Percentiles rank a stretch among this genome's conserved stretches.
Evolutionary conservation across 1,284 basidiomycete species (phyloP).

Genomic region (Pyrrhoderma lamaoense): DNA sequence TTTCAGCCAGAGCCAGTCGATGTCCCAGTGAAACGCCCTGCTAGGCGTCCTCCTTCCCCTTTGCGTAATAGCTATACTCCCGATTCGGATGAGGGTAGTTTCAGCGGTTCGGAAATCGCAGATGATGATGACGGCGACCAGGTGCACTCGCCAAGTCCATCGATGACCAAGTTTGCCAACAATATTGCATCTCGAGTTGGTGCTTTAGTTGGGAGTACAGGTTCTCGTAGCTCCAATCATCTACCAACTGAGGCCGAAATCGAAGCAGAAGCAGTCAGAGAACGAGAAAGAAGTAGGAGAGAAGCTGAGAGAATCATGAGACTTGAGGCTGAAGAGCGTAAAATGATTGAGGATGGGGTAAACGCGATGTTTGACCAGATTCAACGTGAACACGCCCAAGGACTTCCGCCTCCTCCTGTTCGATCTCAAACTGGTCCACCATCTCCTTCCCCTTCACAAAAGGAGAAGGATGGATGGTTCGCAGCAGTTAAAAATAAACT

Average conservation of each 20-base stretch:
- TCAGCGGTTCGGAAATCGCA: slow-evolving; percentile 18
- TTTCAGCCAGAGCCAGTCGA: slow-evolving; percentile 17
- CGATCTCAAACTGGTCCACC: slow-evolving; percentile 45
- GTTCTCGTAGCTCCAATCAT: slow-evolving; percentile 29
- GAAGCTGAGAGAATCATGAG: slow-evolving; percentile 71
- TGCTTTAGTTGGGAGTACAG: slow-evolving; percentile 47
- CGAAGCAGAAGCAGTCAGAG: slow-evolving; percentile 67
- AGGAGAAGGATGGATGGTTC: slow-evolving; percentile 60
- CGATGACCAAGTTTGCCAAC: slow-evolving; percentile 61
- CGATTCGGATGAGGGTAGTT: slow-evolving; percentile 13
- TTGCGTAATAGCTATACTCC: slow-evolving; percentile 20
- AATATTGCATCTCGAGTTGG: slow-evolving; percentile 65
- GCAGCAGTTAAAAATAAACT: slow-evolving; percentile 58
- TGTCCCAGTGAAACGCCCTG: neutral
- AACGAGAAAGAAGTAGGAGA: slow-evolving; percentile 61
- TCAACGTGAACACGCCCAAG: slow-evolving; percentile 16
- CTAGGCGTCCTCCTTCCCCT: slow-evolving; percentile 19
- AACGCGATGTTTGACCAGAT: slow-evolving; percentile 55
- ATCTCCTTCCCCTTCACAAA: slow-evolving; percentile 54
- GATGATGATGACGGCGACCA: slow-evolving; percentile 27
- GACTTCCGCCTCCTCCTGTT: slow-evolving; percentile 42
- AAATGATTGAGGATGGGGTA: slow-evolving; percentile 63
- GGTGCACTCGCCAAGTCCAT: slow-evolving; percentile 54
- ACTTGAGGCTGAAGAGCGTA: slow-evolving; percentile 59
- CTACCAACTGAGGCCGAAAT: slow-evolving; percentile 66